These are phyloP conservation scores for Plantago coronopus DNA, from an alignment of 305 asterid species.

Conservation along the genomic window DNA sequence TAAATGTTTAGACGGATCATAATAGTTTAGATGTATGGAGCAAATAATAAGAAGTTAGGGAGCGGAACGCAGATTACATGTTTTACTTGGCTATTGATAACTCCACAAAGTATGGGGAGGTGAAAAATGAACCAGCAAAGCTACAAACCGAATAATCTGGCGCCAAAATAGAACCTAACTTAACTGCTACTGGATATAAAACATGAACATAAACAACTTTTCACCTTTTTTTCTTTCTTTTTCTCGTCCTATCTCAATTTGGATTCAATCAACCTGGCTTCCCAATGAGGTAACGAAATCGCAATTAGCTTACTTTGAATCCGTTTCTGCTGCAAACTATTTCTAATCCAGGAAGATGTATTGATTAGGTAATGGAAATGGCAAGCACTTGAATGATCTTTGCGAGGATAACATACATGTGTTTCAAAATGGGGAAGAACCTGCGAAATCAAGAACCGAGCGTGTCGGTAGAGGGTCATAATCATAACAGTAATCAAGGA, in stretches of 20 bases:
- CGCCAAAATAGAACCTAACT: slow-evolving; percentile 19
- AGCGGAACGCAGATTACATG: background rate
- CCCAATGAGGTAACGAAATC: background rate
- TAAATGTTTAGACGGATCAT: no score
- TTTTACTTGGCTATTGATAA: no score
- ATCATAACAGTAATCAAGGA: slow-evolving; percentile 27
- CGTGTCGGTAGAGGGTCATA: slow-evolving; percentile 32
- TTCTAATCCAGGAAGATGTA: no score
- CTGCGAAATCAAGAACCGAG: slow-evolving; percentile 28
- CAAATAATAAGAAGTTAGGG: background rate
- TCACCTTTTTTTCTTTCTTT: background rate
- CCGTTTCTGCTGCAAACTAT: no score
- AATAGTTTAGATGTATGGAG: no score
- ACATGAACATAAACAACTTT: background rate
- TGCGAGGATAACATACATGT: background rate
- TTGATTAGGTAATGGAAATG: slow-evolving; percentile 1
- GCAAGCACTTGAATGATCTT: slow-evolving; percentile 5
- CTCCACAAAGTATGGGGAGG: background rate
- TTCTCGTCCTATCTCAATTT: slow-evolving; percentile 23
- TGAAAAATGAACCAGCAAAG: background rate
- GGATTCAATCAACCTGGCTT: slow-evolving; percentile 3
- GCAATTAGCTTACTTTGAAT: background rate
- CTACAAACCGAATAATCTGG: slow-evolving; percentile 21
- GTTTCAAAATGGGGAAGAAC: slow-evolving; percentile 38
- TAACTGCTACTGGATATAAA: slow-evolving; percentile 14